Evolutionary conservation across 495 filamentous ascomycete genomes (phyloP).

Genomic region (Talaromyces nanjingensis): DNA sequence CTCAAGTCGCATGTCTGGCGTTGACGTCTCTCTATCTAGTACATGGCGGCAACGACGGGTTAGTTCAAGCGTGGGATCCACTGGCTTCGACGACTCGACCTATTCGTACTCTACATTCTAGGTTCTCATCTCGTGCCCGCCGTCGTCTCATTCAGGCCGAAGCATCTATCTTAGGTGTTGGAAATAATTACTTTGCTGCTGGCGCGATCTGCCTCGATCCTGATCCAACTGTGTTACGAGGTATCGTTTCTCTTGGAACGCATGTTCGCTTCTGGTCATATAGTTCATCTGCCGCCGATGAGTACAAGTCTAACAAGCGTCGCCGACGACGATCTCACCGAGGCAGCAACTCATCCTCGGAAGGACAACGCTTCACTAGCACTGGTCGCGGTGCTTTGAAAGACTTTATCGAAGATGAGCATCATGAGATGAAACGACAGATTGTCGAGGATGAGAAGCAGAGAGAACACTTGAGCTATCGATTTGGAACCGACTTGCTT

Average conservation of each 20-base stretch:
- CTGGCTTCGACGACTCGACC: slow-evolving; percentile 73
- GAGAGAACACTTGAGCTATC: slow-evolving; percentile 57
- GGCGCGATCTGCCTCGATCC: slow-evolving; percentile 83
- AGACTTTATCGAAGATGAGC: slow-evolving; percentile 78
- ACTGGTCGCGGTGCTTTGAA: slow-evolving; percentile 57
- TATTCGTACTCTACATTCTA: slow-evolving; percentile 82
- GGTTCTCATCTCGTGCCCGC: slow-evolving; percentile 74
- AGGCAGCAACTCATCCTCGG: slow-evolving; percentile 47
- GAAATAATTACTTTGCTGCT: slow-evolving; percentile 74
- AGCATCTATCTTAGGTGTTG: slow-evolving; percentile 55
- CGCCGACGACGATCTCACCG: slow-evolving; percentile 52
- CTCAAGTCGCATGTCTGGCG: slow-evolving; percentile 78
- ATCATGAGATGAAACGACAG: slow-evolving; percentile 72
- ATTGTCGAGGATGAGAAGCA: slow-evolving; percentile 54
- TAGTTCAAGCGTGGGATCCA: slow-evolving; percentile 96
- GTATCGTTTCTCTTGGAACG: slow-evolving; percentile 79
- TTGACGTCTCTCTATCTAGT: slow-evolving; percentile 82
- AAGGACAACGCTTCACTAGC: slow-evolving; percentile 48
- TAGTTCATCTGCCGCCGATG: slow-evolving; percentile 61
- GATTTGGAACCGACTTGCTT: slow-evolving; percentile 75
- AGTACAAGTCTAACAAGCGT: slow-evolving; percentile 58
- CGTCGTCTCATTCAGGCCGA: slow-evolving; percentile 67
- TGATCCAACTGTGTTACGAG: slow-evolving; percentile 83
- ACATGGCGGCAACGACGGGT: slow-evolving; percentile 88
- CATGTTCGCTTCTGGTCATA: slow-evolving; percentile 92